Evolutionary conservation across 176 grass and related monocot genomes (phyloP).

Genomic region (Ampelocalamus luodianensis): DNA sequence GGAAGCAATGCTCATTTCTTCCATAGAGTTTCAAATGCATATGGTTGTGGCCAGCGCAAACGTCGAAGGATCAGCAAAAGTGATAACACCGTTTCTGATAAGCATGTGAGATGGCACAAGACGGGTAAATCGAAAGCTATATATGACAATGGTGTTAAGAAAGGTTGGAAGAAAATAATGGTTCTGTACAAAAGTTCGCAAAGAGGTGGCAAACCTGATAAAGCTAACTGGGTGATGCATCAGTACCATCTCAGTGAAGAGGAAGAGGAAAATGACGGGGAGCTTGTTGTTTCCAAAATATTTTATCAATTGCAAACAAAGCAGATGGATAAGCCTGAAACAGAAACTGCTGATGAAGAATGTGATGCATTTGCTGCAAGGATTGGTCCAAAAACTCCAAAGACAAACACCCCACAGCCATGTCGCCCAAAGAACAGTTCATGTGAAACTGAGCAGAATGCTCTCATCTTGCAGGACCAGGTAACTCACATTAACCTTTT

Average conservation of each 20-base stretch:
- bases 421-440: constrained; percentile 51
- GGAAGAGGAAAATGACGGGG: constrained; percentile 73
- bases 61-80: constrained; percentile 53
- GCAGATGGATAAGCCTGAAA: constrained; percentile 48
- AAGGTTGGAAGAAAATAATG: constrained; percentile 97
- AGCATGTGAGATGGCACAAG: constrained; percentile 86
- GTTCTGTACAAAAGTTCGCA: constrained; percentile 72
- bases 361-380: constrained; percentile 41
- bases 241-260: constrained; percentile 79
- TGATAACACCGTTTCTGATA: constrained; percentile 37
- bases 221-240: constrained; percentile 84
- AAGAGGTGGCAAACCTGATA: constrained; percentile 63
- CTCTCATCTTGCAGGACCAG: constrained; percentile 44
- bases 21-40: constrained; percentile 81
- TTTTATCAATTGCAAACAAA: constrained; percentile 61
- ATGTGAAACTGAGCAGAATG: constrained; percentile 45
- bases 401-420: constrained; percentile 57
- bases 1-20: constrained; percentile 77
- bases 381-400: constrained; percentile 79
- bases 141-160: constrained; percentile 54
- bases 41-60: constrained; percentile 71
- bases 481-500: constrained; percentile 44
- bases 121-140: constrained; percentile 77
- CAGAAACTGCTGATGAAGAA: constrained; percentile 41
- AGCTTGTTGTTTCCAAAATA: constrained; percentile 78